Percentiles rank a stretch among this genome's conserved stretches.
phyloP scores from a whole-genome alignment of 1,284 basidiomycete species.

The Tranzscheliella williamsii region DNA sequence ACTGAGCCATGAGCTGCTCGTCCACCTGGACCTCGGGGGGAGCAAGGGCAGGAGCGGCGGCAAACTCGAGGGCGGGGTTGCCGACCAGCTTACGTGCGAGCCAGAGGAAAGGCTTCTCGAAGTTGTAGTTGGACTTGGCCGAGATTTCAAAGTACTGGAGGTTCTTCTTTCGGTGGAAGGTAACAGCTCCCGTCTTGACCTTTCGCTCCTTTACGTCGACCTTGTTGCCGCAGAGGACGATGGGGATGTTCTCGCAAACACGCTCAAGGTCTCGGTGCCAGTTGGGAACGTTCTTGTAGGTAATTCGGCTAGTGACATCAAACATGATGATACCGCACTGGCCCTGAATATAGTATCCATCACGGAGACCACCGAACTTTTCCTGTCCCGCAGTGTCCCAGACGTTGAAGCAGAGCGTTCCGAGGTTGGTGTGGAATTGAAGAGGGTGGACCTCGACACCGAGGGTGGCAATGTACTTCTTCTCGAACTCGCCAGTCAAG shows the following conservation, averaged over 20 bases:
- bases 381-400: constrained; percentile 99
- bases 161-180: constrained; percentile 99
- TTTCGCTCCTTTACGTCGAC: constrained; percentile 99
- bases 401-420: constrained; percentile 98
- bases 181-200: constrained; percentile 97
- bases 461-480: constrained; percentile 99
- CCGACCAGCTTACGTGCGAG: constrained; percentile 96
- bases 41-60: constrained; percentile 91
- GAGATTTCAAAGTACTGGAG: constrained; percentile 99
- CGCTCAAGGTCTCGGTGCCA: constrained; percentile 99
- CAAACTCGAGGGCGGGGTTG: constrained; percentile 87
- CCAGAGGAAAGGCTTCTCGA: constrained; percentile 99
- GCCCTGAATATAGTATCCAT: constrained; percentile 66
- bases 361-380: constrained; percentile 73
- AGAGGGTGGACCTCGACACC: constrained; percentile 99
- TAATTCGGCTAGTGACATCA: constrained; percentile 99
- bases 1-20: constrained; percentile 76
- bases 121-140: constrained; percentile 99
- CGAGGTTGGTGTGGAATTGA: constrained; percentile 94
- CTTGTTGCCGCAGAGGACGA: constrained; percentile 99
- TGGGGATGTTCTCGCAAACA: constrained; percentile 99
- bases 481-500: constrained; percentile 97
- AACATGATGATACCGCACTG: constrained; percentile 99
- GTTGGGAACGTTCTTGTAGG: constrained; percentile 99
- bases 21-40: constrained; percentile 93